phyloP scores from a whole-genome alignment of 331 rosid species.

The Malus hybrid region DNA sequence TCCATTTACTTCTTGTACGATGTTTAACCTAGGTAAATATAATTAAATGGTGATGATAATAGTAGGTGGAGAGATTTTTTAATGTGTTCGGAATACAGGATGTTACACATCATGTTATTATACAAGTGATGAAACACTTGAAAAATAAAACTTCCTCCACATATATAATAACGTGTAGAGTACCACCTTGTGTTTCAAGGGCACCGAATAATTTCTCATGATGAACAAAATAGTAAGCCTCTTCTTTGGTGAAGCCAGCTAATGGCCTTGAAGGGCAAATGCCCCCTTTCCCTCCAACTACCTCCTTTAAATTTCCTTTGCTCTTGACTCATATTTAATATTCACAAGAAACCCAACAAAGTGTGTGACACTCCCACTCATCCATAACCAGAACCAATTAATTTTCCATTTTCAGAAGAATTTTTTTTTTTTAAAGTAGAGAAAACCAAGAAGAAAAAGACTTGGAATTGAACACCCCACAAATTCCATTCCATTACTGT shows the following conservation, averaged over 20 bases:
- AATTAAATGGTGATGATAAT: no score
- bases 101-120: fast-evolving
- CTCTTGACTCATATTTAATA: not conserved
- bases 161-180: no score
- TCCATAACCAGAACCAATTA: not conserved
- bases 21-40: no score
- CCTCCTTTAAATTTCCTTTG: not conserved
- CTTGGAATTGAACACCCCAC: not conserved
- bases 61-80: no score
- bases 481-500: conserved; percentile 39
- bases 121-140: no score
- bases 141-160: no score
- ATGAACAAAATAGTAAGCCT: not conserved
- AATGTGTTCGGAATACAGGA: fast-evolving
- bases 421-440: not conserved
- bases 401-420: not conserved
- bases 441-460: not conserved
- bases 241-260: not conserved
- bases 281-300: not conserved
- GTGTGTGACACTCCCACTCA: not conserved
- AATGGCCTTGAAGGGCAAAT: not conserved
- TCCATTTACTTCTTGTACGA: no score
- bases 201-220: not conserved
- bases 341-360: conserved; percentile 1
- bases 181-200: no score